Evolutionary conservation across 495 filamentous ascomycete species (phyloP), one percentile per base, ranked within the genome.

Genomic region (Podospora tetraspora): DNA sequence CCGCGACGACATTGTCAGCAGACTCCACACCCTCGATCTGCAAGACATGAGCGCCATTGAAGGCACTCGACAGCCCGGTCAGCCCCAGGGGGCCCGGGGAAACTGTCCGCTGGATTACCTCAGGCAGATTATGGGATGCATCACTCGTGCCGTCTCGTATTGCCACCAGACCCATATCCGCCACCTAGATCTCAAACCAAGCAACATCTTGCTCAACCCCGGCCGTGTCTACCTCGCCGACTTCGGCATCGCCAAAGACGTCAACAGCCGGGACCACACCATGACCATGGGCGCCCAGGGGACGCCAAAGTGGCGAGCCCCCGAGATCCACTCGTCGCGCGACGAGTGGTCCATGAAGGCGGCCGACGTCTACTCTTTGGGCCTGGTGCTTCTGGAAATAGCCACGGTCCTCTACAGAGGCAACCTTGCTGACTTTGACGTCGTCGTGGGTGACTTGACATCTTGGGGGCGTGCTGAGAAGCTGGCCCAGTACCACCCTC

Each of bases 161-260:
- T 75, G 79, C 57, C 81, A 83, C 59, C 63, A 75, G 12, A 72
- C 75, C 58, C 73, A 78, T 58, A 74, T 82, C 57, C 75, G 79
- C 62, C 80, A 81, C 66, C 75, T 78, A 13, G 80, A 82, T 60
- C 73, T 82, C 25, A 82, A 82, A 64, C 80, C 80, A 4, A 72
- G 75, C 34, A 82, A 82, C 58, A 81, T 82, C 64, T 74, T 82
- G 0, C 70, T 82, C 4, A 74, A 68, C 63, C 71, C 80, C 12
- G 75, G 72, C 12, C 62, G 73, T 4, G 80, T 82, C 12, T 79
- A 80, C 64, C 70, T 82, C 0, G 78, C 80, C 58, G 80, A 82
- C 67, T 81, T 82, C 71, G 80, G 80, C 57, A 77, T 82, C 13
- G 74, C 79, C 13, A 75, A 72, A 57, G 79, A 80, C 57, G 76